Evolutionary conservation across 768 basidiomycete species (phyloP).

Genomic region (Lenzites betulinus): DNA sequence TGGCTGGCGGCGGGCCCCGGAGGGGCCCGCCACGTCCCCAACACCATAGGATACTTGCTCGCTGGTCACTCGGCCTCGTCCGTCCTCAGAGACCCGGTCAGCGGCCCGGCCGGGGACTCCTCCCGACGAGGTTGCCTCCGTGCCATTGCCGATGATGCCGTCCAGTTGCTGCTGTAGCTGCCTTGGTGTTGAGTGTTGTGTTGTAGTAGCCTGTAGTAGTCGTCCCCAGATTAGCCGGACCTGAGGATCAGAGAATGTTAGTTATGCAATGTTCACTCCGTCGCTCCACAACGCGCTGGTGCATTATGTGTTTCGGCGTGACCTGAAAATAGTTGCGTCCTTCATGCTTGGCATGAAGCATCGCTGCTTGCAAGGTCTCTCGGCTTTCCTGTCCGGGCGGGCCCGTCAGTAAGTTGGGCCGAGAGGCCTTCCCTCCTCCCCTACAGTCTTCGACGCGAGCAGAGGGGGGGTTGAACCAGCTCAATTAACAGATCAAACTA

Average conservation of each 20-base stretch:
- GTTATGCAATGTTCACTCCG: neutral
- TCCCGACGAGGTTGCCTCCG: neutral
- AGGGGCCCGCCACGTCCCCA: no score
- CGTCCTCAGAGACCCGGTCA: neutral
- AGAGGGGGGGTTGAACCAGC: no score
- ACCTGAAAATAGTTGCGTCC: no score
- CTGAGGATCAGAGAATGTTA: slow-evolving; percentile 1
- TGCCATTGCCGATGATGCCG: neutral
- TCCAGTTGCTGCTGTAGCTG: slow-evolving; percentile 10
- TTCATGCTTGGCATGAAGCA: no score
- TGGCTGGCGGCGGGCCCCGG: no score
- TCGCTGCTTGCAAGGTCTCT: no score
- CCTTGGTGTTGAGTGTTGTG: neutral
- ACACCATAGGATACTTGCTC: neutral
- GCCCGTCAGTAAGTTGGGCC: no score
- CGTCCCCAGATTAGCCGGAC: neutral
- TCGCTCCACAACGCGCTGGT: neutral
- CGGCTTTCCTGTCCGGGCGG: no score
- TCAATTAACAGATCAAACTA: no score
- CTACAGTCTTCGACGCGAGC: no score
- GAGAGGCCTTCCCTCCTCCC: no score
- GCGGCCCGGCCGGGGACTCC: neutral
- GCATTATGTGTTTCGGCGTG: no score
- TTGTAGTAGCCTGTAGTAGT: neutral
- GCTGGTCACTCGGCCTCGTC: neutral